Percentiles rank a stretch among this genome's conserved stretches.
Evolutionary conservation across 345 rosid species (phyloP).

Genomic region (Clausena lansium): DNA sequence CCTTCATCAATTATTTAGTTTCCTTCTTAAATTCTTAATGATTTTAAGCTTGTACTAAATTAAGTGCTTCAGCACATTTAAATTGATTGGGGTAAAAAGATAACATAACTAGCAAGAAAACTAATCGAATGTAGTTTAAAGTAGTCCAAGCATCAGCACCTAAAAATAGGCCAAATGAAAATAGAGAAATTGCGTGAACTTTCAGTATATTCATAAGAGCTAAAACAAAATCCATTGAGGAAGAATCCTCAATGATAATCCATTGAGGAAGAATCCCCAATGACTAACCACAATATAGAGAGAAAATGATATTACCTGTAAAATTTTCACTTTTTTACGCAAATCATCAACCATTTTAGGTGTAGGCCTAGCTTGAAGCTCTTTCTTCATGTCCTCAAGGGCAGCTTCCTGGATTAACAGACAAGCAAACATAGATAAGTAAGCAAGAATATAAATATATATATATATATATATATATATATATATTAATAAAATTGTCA

Average conservation of each 20-base stretch:
- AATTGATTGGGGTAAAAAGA: background rate
- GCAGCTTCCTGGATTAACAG: slow-evolving; percentile 57
- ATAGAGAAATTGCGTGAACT: background rate
- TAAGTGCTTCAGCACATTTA: background rate
- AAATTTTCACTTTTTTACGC: slow-evolving; percentile 93
- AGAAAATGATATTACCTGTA: slow-evolving; percentile 59
- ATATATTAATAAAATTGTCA: background rate
- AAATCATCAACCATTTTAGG: slow-evolving; percentile 89
- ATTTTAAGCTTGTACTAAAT: background rate
- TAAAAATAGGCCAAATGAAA: background rate
- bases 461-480: too few relatives aligned
- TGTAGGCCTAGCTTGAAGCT: slow-evolving; percentile 89
- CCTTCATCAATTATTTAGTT: background rate
- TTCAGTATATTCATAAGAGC: slow-evolving; percentile 1
- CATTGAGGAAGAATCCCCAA: background rate
- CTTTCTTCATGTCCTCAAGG: slow-evolving; percentile 87
- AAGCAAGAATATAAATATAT: too few relatives aligned
- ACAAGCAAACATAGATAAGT: background rate
- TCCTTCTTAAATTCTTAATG: background rate
- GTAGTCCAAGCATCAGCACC: background rate
- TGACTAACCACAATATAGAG: background rate
- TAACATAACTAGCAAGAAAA: background rate
- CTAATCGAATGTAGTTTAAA: background rate
- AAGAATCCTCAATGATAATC: background rate
- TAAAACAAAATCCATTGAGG: background rate